Conservation (phyloP, 1,284 basidiomycete genomes). For the Ceratobasidium sp. region DNA sequence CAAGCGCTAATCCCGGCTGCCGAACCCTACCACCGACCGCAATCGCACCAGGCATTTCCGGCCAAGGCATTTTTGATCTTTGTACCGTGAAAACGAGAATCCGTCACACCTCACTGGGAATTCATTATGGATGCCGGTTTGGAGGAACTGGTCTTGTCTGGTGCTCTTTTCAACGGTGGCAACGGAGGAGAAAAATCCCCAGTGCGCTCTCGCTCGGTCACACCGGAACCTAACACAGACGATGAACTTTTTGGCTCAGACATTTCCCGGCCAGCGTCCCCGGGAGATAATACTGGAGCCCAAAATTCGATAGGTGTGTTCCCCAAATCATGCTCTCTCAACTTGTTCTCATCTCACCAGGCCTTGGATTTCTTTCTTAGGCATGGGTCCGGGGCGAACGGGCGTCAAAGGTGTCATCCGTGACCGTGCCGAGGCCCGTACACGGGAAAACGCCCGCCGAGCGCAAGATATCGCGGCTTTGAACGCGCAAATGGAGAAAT, state of each 20-base stretch:
- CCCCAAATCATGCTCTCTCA: conserved; percentile 52
- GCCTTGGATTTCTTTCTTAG: conserved; percentile 52
- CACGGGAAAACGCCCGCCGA: conserved; percentile 64
- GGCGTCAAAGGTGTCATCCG: conserved; percentile 87
- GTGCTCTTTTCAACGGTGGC: conserved; percentile 72
- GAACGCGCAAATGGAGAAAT: conserved; percentile 70
- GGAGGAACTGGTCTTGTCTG: conserved; percentile 82
- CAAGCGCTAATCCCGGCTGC: too few relatives aligned
- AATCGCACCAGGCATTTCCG: neutral
- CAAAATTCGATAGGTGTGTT: conserved; percentile 50
- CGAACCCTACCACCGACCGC: too few relatives aligned
- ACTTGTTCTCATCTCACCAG: conserved; percentile 43
- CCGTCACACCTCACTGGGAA: neutral
- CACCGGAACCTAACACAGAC: conserved; percentile 64
- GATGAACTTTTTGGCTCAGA: conserved; percentile 60
- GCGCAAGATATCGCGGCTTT: conserved; percentile 65
- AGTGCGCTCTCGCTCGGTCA: conserved; percentile 66
- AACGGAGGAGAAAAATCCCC: conserved; percentile 61
- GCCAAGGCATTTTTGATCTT: neutral
- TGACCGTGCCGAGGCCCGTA: conserved; percentile 76
- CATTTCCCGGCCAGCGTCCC: conserved; percentile 31
- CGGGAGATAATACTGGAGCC: conserved; percentile 49
- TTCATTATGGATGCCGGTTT: conserved; percentile 53
- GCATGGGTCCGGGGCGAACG: conserved; percentile 85
- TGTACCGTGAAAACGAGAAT: neutral